A percentile compares a stretch with the other conserved stretches of the same genome.
These are phyloP conservation scores for Acacia confusa DNA, from an alignment of 306 rosid genomes.

Conservation along the genomic window DNA sequence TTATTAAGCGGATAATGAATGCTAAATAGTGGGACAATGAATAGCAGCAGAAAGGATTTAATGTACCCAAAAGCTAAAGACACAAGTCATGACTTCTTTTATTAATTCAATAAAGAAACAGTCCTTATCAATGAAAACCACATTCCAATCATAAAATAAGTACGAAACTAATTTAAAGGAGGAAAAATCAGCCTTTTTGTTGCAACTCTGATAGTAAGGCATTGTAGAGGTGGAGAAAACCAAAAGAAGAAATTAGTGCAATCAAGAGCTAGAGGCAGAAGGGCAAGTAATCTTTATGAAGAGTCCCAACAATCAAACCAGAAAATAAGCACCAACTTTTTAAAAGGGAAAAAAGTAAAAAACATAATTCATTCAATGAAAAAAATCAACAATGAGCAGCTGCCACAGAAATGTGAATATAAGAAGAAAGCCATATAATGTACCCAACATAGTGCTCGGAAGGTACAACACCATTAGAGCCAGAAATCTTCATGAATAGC, in stretches of 20 bases:
- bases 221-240: neutral
- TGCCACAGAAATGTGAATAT: neutral
- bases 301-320: neutral
- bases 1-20: too few relatives aligned
- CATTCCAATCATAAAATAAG: neutral
- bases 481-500: constrained; percentile 15
- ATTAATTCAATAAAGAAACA: too few relatives aligned
- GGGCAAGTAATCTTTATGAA: neutral
- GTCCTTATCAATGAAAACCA: neutral
- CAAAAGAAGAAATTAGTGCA: neutral
- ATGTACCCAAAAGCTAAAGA: neutral
- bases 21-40: too few relatives aligned
- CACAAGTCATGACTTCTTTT: neutral
- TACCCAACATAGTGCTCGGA: constrained; percentile 21
- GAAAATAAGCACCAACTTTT: neutral
- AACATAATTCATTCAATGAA: neutral
- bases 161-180: neutral
- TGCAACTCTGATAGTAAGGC: too few relatives aligned
- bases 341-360: neutral
- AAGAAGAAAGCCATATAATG: neutral
- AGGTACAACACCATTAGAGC: neutral
- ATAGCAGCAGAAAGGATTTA: neutral
- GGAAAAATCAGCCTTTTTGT: neutral
- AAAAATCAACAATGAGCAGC: neutral
- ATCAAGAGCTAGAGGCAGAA: neutral